Base-by-base conservation (phyloP, 2,329 filamentous ascomycete species). In the Penicillium sp. region DNA sequence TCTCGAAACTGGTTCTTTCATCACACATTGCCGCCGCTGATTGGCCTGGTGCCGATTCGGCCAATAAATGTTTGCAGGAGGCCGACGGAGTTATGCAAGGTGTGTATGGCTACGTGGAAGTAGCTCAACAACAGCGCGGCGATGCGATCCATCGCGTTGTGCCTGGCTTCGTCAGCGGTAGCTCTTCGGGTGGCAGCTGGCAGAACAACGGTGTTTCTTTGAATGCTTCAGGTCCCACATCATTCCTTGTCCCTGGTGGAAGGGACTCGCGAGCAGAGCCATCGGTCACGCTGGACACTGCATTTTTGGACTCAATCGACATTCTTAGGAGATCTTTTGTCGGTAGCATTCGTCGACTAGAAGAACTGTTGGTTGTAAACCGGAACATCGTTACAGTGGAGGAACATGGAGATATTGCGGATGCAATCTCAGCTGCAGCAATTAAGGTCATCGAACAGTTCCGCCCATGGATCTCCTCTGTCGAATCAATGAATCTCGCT, bases 1-100 rank as follows among this genome's bases (percentile, higher is more conserved):
- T 99, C 73, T 97, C 94, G n/a, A 99, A 99, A 73, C 82, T 99
- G 10, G 94, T 99, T 42, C 87, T 99, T 46, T 99, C 94, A 3
- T 97, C 94, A 14, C 94, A 99, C 71, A 97, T 99, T 70, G 94
- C 94, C 37, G 91, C 93, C 6, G 90, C 93, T 33, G 94, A 99
- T 76, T 97, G 91, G 85, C 92, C 93, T 9, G 91, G 93, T 52
- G 87, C 90, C 16, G 94, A 99, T 73, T 95, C 93, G 0, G 89
- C 93, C 58, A 88, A 94, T 52, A 99, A 99, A 73, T 99, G 94
- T 69, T 76, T 97, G 62, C 91, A 95, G 71, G 94, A 99, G 77
- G 94, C 94, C n/a, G 94, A 99, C 60, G 94, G 94, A 45, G 92
- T 99, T 22, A 82, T 97, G 54, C 84, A 94, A 52, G 93, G 93